phyloP scores from a whole-genome alignment of 306 rosid species.

The Oxytropis ochrocephala region DNA sequence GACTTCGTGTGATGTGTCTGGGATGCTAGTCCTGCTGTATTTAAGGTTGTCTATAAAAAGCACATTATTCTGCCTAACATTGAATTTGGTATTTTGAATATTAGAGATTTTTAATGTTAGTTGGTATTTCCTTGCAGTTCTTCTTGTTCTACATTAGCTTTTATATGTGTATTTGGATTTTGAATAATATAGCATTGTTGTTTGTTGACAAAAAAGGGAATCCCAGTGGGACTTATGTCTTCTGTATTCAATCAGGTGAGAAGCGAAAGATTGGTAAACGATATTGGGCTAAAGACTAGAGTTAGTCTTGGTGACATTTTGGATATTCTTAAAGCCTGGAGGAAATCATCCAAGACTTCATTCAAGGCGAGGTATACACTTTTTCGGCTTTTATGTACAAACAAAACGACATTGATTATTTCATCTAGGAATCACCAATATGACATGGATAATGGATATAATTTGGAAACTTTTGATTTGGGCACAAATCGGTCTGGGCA shows the following conservation, averaged over 20 bases:
- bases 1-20: background rate
- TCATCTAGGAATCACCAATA: background rate
- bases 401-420: background rate
- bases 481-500: background rate
- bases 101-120: background rate
- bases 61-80: background rate
- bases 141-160: background rate
- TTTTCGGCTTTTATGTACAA: background rate
- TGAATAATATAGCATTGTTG: background rate
- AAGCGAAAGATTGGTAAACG: conserved; percentile 52
- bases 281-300: conserved; percentile 73
- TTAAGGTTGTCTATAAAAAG: background rate
- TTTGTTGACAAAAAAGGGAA: background rate
- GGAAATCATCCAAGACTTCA: no score
- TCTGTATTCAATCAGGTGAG: conserved; percentile 49
- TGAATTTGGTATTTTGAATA: background rate
- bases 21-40: background rate
- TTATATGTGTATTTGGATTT: conserved; percentile 3
- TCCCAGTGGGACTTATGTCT: background rate
- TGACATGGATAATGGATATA: background rate
- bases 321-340: conserved; percentile 39
- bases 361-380: background rate
- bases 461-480: background rate
- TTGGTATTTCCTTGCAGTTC: background rate
- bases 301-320: conserved; percentile 61